Base-by-base conservation (phyloP, 345 rosid genomes). In the Arabidopsis arenosa region DNA sequence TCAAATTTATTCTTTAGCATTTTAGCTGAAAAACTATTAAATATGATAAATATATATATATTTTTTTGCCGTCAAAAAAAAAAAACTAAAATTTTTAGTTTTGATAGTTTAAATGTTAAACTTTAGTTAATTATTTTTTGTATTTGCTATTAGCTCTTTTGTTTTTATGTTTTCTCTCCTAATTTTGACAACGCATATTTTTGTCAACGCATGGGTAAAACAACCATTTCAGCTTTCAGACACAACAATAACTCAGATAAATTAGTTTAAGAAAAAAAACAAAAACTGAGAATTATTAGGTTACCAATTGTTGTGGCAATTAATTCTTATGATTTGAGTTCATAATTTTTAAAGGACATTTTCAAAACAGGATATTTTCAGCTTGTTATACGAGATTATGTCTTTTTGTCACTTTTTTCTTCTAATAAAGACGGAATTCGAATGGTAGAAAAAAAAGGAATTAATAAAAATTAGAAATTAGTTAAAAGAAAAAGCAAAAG, bases 401-500 rank as follows among this genome's bases (percentile, higher is more conserved):
- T 65, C 23, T 5, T 39, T 70, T 36, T 17, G 6, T 47, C 32
- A 49, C 13, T 39, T 75, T 18, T 35, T 66, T 10, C 21, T 63
- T 49, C 47, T 43, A 69, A 76, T 14, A 53, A 15, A 18, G 37
- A 37, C 32, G 55, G 35, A 45, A 63, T 28, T 63, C 7, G 58
- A 63, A 11, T 63, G 71, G 44, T 41, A n/a, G 56, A 70, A 58
- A 56, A 55, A 70, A 40, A 52, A 41, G 12, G 40, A 68, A 52
- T 11, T 48, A 69, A 61, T 3, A 69, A 53, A 62, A 56, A 6
- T 41, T 7, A 44, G 13, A 9, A 15, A 0, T 36, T 1, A 36
- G 8, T 13, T 21, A 41, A 26, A 2, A 33, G 41, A 0, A 72
- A 72, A 76, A 63, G 75, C 49, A 76, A 76, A 76, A 70, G 80